These are phyloP conservation scores for Jaapia argillacea DNA, from an alignment of 768 basidiomycete species.

Conservation along the genomic window DNA sequence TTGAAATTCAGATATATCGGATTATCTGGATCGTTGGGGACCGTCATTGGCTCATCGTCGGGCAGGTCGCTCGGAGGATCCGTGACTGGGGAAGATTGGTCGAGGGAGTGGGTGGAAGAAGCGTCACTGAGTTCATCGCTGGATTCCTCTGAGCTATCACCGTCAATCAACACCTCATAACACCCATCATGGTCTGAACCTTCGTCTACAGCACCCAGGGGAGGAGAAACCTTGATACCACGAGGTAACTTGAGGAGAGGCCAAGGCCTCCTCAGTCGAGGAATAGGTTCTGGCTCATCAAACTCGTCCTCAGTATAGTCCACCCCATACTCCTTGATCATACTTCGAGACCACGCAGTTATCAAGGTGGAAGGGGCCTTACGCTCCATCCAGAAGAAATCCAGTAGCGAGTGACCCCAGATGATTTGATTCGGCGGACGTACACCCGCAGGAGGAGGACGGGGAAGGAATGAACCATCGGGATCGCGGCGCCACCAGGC, in stretches of 20 bases:
- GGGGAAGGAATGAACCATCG: constrained; percentile 9
- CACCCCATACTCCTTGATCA: constrained; percentile 22
- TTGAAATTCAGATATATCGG: too few relatives aligned
- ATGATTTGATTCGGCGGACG: constrained; percentile 16
- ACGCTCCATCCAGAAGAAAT: constrained; percentile 19
- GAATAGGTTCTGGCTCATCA: constrained; percentile 8
- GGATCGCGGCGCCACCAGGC: constrained; percentile 13
- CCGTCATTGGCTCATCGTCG: too few relatives aligned
- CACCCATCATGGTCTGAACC: constrained; percentile 8
- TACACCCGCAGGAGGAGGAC: constrained; percentile 9
- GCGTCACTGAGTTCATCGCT: too few relatives aligned
- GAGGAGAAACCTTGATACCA: not conserved
- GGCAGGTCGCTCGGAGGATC: too few relatives aligned
- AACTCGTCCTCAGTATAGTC: constrained; percentile 11
- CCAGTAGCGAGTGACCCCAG: constrained; percentile 17
- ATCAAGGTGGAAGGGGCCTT: constrained; percentile 17
- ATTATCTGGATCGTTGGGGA: too few relatives aligned
- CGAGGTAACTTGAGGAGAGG: constrained; percentile 11
- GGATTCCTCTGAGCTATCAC: too few relatives aligned
- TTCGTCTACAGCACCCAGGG: constrained; percentile 9
- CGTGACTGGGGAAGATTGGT: too few relatives aligned
- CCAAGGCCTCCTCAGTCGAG: constrained; percentile 15
- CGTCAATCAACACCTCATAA: too few relatives aligned
- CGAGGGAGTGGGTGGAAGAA: too few relatives aligned
- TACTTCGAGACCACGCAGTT: constrained; percentile 24